Evolutionary conservation across 345 rosid genomes (phyloP).

Genomic region (Acer saccharum): DNA sequence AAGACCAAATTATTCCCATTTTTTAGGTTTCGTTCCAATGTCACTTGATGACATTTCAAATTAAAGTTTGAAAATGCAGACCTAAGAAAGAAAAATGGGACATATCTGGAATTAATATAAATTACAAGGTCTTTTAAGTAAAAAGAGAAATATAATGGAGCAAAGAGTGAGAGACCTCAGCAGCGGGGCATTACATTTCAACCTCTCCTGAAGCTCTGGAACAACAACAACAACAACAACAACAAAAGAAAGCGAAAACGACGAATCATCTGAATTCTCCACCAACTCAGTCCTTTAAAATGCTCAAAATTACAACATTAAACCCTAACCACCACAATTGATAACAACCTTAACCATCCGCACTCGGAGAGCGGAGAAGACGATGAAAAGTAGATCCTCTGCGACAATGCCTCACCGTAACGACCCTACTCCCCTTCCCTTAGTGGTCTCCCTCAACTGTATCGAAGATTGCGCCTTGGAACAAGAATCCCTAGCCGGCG

Average conservation of each 20-base stretch:
- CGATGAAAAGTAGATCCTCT: constrained; percentile 42
- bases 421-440: constrained; percentile 51
- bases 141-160: too few species aligned
- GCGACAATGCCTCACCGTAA: constrained; percentile 56
- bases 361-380: constrained; percentile 21
- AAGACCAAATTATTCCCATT: not conserved
- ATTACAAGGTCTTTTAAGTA: not conserved
- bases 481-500: constrained; percentile 77
- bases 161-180: not conserved
- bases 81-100: constrained; percentile 7
- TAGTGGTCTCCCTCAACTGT: constrained; percentile 88
- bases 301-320: constrained; percentile 33
- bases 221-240: constrained; percentile 8
- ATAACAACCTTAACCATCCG: constrained; percentile 8
- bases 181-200: constrained; percentile 7
- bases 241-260: not conserved
- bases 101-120: constrained; percentile 1
- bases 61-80: not conserved
- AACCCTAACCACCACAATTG: constrained; percentile 40
- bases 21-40: not conserved
- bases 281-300: constrained; percentile 12
- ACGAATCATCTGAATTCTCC: constrained; percentile 5
- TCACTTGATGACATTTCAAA: not conserved
- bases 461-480: constrained; percentile 82
- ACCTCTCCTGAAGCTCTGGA: constrained; percentile 30